Conservation (phyloP, 139 green algal species). For the Ettlia oleoabundans region DNA sequence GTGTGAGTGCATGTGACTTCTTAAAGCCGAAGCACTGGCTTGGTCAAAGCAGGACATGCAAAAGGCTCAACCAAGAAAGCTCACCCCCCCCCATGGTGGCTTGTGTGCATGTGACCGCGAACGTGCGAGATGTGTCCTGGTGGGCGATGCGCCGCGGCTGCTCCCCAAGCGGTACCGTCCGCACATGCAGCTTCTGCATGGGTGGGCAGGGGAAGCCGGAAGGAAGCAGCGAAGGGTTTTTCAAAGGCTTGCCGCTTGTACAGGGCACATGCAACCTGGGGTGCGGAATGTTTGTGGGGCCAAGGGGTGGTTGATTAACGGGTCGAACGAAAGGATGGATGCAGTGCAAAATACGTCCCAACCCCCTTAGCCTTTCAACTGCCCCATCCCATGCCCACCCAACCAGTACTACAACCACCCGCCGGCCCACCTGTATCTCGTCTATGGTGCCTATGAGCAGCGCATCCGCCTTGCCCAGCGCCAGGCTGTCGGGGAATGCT, state of each 20-base stretch:
- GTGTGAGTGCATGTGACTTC: no score
- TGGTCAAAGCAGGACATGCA: no score
- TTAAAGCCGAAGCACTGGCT: no score
- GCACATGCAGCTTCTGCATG: slow-evolving; percentile 96
- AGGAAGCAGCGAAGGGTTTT: background rate
- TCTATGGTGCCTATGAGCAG: slow-evolving; percentile 93
- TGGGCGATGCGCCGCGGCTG: slow-evolving; percentile 92
- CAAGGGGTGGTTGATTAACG: no score
- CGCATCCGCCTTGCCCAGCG: slow-evolving; percentile 75
- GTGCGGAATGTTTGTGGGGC: no score
- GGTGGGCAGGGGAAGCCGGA: background rate
- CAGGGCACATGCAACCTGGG: background rate
- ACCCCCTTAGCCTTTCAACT: no score
- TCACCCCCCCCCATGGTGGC: slow-evolving; percentile 24
- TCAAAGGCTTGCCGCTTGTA: background rate
- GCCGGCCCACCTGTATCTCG: slow-evolving; percentile 59
- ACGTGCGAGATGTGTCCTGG: slow-evolving; percentile 65
- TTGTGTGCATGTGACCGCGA: slow-evolving; percentile 57
- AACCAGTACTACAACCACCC: no score
- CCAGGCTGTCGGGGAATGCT: slow-evolving; percentile 83
- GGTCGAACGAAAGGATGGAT: background rate
- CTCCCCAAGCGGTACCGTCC: slow-evolving; percentile 87
- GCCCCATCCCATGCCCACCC: no score
- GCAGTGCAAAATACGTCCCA: background rate
- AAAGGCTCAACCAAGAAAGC: background rate